Base-by-base conservation (phyloP, 2,329 filamentous ascomycete species). In the Aspergillus vadensis region DNA sequence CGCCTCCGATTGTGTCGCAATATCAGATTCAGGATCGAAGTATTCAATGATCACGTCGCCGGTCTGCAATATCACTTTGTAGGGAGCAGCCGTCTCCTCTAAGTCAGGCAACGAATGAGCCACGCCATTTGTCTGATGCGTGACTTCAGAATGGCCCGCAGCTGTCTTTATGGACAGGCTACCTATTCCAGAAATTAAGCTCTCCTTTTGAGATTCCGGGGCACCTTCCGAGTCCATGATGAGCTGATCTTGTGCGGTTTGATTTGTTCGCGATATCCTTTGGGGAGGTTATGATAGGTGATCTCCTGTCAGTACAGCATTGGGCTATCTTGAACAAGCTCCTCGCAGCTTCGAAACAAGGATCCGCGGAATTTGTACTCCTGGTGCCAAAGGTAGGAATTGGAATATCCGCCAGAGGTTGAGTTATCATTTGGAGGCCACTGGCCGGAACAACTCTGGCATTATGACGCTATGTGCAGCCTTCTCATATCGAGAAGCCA, bases 21-120 rank as follows among this genome's bases (percentile, higher is more conserved):
- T 59, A 32, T 19, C 43, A 17, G 49, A 50, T 9, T 59, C 62
- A 7, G 48, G 23, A 43, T 63, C 60, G 8, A 58, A 60, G 56
- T 76, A 77, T 56, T 77, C 69, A 23, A 80, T 49, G 6, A 79
- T 61, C 23, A 79, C 58, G 61, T 79, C 77, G 3, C 75, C 76
- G 30, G 69, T 62, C 1, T 55, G 50, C 2, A 67, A 67, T 19
- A 78, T 69, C 4, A 68, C 54, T 32, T 47, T 47, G n/a, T 50
- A 50, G n/a, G 25, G 47, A 17, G 47, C 47, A 30, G 27, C n/a
- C 10, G 47, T 32, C 25, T 50, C 23, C 15, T 17, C 23, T n/a
- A 27, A 6, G 2, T 50, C 47, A 17, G 47, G 47, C 3, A 50
- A 27, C n/a, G 17, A 12, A 23, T 44, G 12, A 17, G 47, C 3